Conservation (phyloP, 345 rosid genomes). For the Murraya paniculata region DNA sequence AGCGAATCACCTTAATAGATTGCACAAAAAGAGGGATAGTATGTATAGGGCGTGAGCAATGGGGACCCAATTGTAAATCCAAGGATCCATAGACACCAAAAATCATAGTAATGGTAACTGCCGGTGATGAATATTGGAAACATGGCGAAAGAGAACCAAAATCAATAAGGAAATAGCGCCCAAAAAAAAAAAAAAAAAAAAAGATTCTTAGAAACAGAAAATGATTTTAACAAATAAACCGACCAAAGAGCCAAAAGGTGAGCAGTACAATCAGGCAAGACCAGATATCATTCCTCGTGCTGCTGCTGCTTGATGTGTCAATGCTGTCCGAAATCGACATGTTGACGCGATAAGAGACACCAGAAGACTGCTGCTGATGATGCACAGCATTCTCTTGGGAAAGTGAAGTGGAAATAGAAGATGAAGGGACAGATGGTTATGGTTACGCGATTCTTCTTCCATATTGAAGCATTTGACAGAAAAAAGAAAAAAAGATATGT, state of each 20-base stretch:
- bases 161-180: not conserved
- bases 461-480: not conserved
- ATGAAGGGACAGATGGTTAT: slow-evolving; percentile 1
- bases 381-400: slow-evolving; percentile 14
- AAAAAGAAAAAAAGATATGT: not conserved
- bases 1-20: slow-evolving; percentile 37
- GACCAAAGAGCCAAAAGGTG: slow-evolving; percentile 57
- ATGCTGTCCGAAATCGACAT: slow-evolving; percentile 20
- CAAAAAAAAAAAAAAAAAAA: too few species aligned
- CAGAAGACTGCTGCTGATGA: slow-evolving; percentile 15
- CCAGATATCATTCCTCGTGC: slow-evolving; percentile 41
- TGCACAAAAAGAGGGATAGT: slow-evolving; percentile 48
- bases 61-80: slow-evolving; percentile 39
- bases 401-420: slow-evolving; percentile 17
- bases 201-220: not conserved
- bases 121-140: slow-evolving; percentile 7
- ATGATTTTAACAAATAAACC: slow-evolving; percentile 11
- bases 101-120: slow-evolving; percentile 56
- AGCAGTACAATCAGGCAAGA: slow-evolving; percentile 34
- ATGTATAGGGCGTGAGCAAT: slow-evolving; percentile 41
- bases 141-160: not conserved
- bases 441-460: slow-evolving; percentile 26
- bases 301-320: not conserved
- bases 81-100: slow-evolving; percentile 48
- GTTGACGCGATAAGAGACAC: slow-evolving; percentile 24